phyloP scores from a whole-genome alignment of 1,284 basidiomycete genomes.

The Tranzscheliella williamsii region DNA sequence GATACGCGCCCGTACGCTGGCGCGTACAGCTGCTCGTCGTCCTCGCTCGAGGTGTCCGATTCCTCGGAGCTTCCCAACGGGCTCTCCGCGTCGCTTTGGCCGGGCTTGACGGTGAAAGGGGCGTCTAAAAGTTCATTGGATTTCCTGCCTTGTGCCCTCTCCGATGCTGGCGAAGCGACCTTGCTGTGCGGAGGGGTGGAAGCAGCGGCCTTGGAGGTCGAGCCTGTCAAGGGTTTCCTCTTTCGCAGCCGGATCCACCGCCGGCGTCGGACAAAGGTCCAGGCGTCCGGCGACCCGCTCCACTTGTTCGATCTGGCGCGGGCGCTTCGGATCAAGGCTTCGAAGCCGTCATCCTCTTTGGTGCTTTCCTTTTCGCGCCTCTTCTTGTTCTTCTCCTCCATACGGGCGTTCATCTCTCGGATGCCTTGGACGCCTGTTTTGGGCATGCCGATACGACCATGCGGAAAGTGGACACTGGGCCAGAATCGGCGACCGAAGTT shows the following conservation, averaged over 20 bases:
- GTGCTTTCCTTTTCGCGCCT: constrained; percentile 32
- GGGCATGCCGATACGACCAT: constrained; percentile 31
- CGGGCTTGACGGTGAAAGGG: constrained; percentile 7
- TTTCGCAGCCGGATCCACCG: constrained; percentile 57
- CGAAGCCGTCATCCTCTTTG: constrained; percentile 54
- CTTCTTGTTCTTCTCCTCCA: constrained; percentile 23
- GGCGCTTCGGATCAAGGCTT: constrained; percentile 52
- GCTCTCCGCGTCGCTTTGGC: constrained; percentile 23
- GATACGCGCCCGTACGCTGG: constrained; percentile 20
- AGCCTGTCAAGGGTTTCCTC: constrained; percentile 13
- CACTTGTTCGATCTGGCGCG: constrained; percentile 46
- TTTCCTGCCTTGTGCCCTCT: neutral
- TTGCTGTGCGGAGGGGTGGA: neutral
- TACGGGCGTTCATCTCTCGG: constrained; percentile 38
- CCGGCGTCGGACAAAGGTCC: constrained; percentile 54
- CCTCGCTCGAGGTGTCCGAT: constrained; percentile 31
- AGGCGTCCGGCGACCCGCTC: constrained; percentile 43
- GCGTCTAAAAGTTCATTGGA: neutral
- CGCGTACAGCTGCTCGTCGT: constrained; percentile 25
- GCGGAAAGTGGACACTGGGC: constrained; percentile 34
- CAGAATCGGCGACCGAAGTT: constrained; percentile 48
- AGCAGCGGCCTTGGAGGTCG: constrained; percentile 2
- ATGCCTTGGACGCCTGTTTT: constrained; percentile 34
- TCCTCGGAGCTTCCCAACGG: constrained; percentile 19
- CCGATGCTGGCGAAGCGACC: constrained; percentile 8